Evolutionary conservation across 176 grass and related monocot species (phyloP), one percentile per base, ranked within the genome.

Genomic region (Ananas comosus): DNA sequence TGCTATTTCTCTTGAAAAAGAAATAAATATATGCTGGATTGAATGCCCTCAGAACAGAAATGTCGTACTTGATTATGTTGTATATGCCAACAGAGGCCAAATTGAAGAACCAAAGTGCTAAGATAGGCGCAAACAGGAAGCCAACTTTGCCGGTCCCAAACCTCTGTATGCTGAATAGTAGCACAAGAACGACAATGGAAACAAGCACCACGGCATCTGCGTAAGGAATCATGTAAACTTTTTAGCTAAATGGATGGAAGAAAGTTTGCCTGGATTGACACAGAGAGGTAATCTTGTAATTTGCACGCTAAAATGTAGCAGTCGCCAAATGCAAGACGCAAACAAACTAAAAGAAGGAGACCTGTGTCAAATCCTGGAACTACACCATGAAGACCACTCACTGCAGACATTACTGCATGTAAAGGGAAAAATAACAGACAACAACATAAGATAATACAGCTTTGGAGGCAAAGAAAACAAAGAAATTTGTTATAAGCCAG

Each of bases 71-170:
- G 48, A 88, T 14, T 28, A 90, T 73, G 73, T 99, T 99, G 57
- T 99, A 99, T 23, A 99, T 79, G 67, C 89, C 94, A 47, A 99
- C 74, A 27, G 69, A 86, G 13, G 81, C 84, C 69, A 99, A 66
- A 51, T 86, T 99, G 74, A 99, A 27, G 78, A 99, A 99, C 89
- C 94, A 99, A 66, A 99, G 66, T 33, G 82, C 87, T 64, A 99
- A 64, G 67, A 99, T 68, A 77, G 94, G 94, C 68, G 94, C 84
- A 81, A 99, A 99, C 82, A 99, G 76, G 81, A 93, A 80, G 23
- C 94, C 94, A 65, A 99, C 80, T 93, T 99, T 99, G 79, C 94
- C 87, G n/a, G 94, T 90, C 48, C 94, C 94, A 72, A 93, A 93
- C 61, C 87, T 99, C 78, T 99, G 94, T 64, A 99, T 80, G 14